Evolutionary conservation across 768 basidiomycete genomes (phyloP), one percentile per base, ranked within the genome.

Genomic region (Boletus pseudo-olivaceus): DNA sequence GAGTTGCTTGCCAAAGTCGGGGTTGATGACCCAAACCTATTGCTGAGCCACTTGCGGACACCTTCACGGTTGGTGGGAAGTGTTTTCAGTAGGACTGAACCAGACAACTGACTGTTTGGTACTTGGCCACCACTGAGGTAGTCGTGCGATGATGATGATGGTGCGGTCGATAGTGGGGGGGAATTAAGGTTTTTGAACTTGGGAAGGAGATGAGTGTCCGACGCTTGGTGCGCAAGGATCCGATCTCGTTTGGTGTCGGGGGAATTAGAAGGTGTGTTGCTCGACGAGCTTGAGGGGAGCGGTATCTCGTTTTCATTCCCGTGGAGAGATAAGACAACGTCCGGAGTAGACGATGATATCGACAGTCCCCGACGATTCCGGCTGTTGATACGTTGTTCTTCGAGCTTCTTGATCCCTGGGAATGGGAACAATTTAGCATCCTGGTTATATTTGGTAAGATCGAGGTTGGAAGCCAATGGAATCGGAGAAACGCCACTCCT

Each of bases 391-490:
- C 84, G 78, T 62, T 88, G 82, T 65, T 89, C 85, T 67, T 89
- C 89, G 35, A 93, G 75, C 61, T 82, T 81, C 63, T 85, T 80
- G 69, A 93, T 86, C 35, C 91, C 92, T 26, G 91, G 92, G 79
- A 96, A 94, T 1, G 94, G 92, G 71, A 88, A 89, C 34, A 97
- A 76, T 67, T 98, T 98, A 32, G 81, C 68, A 53, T 81, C 78
- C 49, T 61, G 62, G 58, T 83, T 83, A 71, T 88, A 95, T 71
- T 79, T 90, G 29, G 78, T 76, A 67, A 85, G 71, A 71, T 92
- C 90, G 30, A 81, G 80, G 14, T 82, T 78, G 27, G 88, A 85
- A 11, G 84, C 80, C 17, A 84, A 80, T 38, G 92, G 92, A 35
- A 93, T 82, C n/a, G 90, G 88, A 8, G 90, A 93, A 11, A 81